Base-by-base conservation (phyloP, 306 rosid genomes). In the Gastrolobium villosum region DNA sequence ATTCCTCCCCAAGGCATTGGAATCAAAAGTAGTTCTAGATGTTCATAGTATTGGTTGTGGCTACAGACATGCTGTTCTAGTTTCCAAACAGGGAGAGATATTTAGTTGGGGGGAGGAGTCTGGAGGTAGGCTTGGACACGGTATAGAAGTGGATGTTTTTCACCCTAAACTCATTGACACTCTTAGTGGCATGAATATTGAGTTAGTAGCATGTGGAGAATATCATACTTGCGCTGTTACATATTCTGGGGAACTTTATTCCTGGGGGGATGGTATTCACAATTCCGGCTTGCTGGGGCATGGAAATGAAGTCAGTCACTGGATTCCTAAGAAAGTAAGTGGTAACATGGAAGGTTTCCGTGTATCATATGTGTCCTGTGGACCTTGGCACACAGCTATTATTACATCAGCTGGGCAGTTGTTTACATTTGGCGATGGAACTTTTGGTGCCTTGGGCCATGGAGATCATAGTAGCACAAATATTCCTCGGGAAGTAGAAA, bases 71-170 rank as follows among this genome's bases (percentile, higher is more conserved):
- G 97, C 97, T 78, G 90, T 87, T 81, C 71, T 95, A 68, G 88
- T 91, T 80, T 88, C 98, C 62, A 92, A 84, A 81, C 99, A 91
- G 74, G 99, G 98, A 77, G 98, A 95, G 87, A 78, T 91, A 70
- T 95, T 86, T 79, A 95, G 99, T 65, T 95, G 98, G 99, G 99
- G 99, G 65, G 95, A 95, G 88, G 99, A 91, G 78, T 84, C 85
- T 46, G 98, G 98, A 72, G 99, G 99, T 69, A 89, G 99, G 89
- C 98, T 95, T 84, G 99, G 99, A 46, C 99, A 95, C 40, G 98
- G 99, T 57, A 86, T 88, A 64, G 92, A 91, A 64, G 78, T 83
- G 41, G 97, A 95, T 84, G 88, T 88, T 83, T 82, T 88, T 81
- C 97, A 89, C 79, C 99, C 99, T 78, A 92, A 95, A 84, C 83